Base-by-base conservation (phyloP, 805 yeast genomes). In the Limtongia smithiae region DNA sequence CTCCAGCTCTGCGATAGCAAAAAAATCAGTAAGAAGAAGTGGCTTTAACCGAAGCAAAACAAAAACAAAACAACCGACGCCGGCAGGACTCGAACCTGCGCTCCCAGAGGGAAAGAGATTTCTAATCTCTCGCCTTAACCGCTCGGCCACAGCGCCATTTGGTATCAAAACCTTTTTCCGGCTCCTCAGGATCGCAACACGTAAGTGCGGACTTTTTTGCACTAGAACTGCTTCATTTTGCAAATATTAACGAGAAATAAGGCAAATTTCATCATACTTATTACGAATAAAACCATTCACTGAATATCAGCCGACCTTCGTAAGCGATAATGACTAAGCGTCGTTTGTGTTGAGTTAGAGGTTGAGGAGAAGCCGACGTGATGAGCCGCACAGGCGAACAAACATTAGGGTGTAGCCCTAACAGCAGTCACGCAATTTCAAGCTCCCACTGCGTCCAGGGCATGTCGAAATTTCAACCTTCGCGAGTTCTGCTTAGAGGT, bases 1-100 rank as follows among this genome's bases (percentile, higher is more conserved):
- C n/a, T n/a, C n/a, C n/a, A n/a, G n/a, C n/a, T n/a, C n/a, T n/a
- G n/a, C n/a, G n/a, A n/a, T n/a, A n/a, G n/a, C 40, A 41, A 31
- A 35, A 15, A 33, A 18, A 21, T 12, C 18, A 28, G 17, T 22
- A 32, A 40, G 33, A 37, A 22, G 11, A 20, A 31, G 22, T 7
- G 6, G 14, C 17, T 32, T 15, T 2, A 14, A 50, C n/a, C n/a
- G n/a, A n/a, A n/a, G n/a, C n/a, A 34, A 50, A 39, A 39, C 21
- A 46, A 47, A 44, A 44, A 41, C 38, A 44, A 37, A 54, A 37
- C 59, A 51, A 48, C 41, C 68, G 68, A 64, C 68, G 65, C 67
- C 68, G 58, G 68, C 64, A 64, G 68, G 68, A 64, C 66, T 64
- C 67, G 68, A 64, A 64, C 68, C 68, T 65, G 68, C 68, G 68